Percentiles rank a stretch among this genome's conserved stretches.
Conservation (phyloP, 257 asterid species). For the Vinca minor region DNA sequence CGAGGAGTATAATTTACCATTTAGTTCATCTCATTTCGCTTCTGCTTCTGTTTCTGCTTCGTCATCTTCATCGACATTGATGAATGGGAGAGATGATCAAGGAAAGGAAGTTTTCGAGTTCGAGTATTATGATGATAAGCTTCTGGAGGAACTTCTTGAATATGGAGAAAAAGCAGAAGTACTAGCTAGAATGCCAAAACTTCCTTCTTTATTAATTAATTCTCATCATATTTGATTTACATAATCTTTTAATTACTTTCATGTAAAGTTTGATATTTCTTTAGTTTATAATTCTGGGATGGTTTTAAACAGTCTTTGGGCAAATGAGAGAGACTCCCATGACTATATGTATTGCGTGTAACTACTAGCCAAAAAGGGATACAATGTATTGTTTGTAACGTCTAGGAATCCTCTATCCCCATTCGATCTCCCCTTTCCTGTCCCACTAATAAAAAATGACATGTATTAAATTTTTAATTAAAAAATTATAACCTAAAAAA, state of each 20-base stretch:
- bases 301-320: not conserved
- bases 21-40: slow-evolving; percentile 54
- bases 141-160: slow-evolving; percentile 66
- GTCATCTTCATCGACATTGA: slow-evolving; percentile 1
- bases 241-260: no score
- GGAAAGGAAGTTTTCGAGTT: slow-evolving; percentile 45
- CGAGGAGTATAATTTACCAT: slow-evolving; percentile 51
- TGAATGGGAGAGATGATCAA: slow-evolving; percentile 9
- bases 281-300: not conserved
- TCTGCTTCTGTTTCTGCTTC: slow-evolving; percentile 9
- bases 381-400: no score
- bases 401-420: no score
- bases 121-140: slow-evolving; percentile 50
- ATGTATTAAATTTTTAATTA: no score
- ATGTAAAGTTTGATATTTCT: not conserved
- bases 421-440: no score
- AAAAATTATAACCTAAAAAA: no score
- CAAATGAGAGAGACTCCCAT: not conserved
- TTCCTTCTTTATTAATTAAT: not conserved
- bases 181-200: slow-evolving; percentile 8
- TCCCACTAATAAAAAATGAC: no score
- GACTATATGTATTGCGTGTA: not conserved
- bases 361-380: not conserved
- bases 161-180: slow-evolving; percentile 14
- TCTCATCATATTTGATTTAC: no score